phyloP scores from a whole-genome alignment of 129 eudicot genomes.

The Solidago caesia region DNA sequence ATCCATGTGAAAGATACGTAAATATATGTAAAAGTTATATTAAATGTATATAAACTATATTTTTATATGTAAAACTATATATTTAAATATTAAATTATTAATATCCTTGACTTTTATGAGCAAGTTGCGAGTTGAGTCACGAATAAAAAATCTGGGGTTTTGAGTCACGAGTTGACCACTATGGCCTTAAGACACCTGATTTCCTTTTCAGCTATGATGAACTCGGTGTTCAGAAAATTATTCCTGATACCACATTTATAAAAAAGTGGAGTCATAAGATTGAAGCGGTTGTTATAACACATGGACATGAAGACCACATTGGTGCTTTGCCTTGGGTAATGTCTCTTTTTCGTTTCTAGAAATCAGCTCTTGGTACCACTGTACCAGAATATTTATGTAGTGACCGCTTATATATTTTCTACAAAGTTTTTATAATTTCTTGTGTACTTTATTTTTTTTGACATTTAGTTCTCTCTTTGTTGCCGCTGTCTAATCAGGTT shows the following conservation, averaged over 20 bases:
- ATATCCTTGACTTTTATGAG: no score
- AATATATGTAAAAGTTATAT: no score
- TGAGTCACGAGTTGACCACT: background rate
- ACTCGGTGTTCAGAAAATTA: conserved; percentile 93
- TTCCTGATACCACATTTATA: conserved; percentile 94
- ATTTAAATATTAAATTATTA: no score
- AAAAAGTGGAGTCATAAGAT: conserved; percentile 96
- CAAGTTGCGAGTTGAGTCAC: no score
- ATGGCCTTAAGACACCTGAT: conserved; percentile 7
- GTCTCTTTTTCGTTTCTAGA: conserved; percentile 42
- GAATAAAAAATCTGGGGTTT: no score
- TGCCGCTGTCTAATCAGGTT: conserved; percentile 52
- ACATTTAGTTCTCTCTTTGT: conserved; percentile 19
- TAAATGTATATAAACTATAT: no score
- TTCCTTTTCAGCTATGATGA: conserved; percentile 72
- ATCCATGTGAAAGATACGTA: no score
- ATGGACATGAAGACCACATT: conserved; percentile 99
- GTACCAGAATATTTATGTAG: background rate
- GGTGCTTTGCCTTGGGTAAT: conserved; percentile 99
- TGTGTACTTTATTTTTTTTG: background rate
- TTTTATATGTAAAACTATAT: no score
- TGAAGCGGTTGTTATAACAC: conserved; percentile 98
- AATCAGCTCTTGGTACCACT: conserved; percentile 4
- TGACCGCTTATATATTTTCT: background rate
- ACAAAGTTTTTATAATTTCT: background rate